Base-by-base conservation (phyloP, 2,329 filamentous ascomycete species). In the Xenosphaeropsis pyriputrescens region DNA sequence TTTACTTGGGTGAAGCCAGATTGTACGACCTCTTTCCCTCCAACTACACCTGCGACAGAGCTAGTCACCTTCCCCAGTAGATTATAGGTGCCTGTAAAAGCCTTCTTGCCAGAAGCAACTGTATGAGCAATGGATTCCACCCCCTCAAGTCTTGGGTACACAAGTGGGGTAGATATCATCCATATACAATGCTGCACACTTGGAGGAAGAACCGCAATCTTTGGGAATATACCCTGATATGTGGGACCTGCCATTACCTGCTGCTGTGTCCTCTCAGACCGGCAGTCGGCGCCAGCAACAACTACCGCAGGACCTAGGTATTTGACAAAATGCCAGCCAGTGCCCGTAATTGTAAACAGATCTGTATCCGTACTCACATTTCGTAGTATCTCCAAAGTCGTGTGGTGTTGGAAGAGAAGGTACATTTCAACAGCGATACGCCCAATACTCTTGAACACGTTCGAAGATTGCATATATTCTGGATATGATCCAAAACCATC, bases 241-340 rank as follows among this genome's bases (percentile, higher is more conserved):
- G 91, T 96, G 33, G 88, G 86, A 0, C 91, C 91, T 5, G 89
- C 89, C 70, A 98, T 80, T 39, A 98, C 91, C 50, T 93, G 85
- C 43, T 79, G 78, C 43, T 85, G 85, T 38, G 83, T 94, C 37
- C 91, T 70, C 60, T 98, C 91, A 5, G 88, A 94, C 37, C 91
- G 77, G 48, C 86, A 89, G 57, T 98, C 91, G 2, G 85, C 80
- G 0, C 89, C 91, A 36, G 94, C 79, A 1, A 93, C 80, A 1
- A 85, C 86, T 11, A 98, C 79, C 4, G 84, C 84, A 1, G 91
- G 91, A 0, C 91, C 91, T 5, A 98, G 73, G 50, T 83, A 95
- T 60, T 98, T 98, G 60, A 98, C 75, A 57, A 96, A 98, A 58
- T 98, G 91, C 91, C 91, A 98, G 6, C 91, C 91, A 15, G 82